Percentiles rank a stretch among this genome's conserved stretches.
phyloP scores from a whole-genome alignment of 1,284 basidiomycete genomes.

The Ceratobasidium sp. region DNA sequence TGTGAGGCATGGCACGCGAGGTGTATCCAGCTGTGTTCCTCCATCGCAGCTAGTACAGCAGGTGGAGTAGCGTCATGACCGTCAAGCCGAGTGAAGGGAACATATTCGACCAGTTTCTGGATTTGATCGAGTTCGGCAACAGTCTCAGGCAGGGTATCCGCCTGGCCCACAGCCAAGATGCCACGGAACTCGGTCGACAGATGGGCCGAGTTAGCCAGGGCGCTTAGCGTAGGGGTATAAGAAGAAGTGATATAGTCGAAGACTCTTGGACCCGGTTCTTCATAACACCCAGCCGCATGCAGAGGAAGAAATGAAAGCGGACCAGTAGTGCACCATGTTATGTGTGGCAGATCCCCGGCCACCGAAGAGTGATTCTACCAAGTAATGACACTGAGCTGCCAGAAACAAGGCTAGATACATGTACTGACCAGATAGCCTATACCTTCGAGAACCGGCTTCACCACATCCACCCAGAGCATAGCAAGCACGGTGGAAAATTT shows the following conservation, averaged over 20 bases:
- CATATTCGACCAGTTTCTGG: not conserved
- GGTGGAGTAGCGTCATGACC: not conserved
- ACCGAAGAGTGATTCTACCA: too few relatives aligned
- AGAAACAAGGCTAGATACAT: not conserved
- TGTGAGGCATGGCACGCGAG: constrained; percentile 29
- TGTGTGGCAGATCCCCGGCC: not conserved
- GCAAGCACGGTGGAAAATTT: not conserved
- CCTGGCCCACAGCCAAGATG: not conserved
- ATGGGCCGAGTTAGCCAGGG: not conserved
- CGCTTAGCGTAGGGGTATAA: not conserved
- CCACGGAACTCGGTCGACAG: not conserved
- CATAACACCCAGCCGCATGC: not conserved
- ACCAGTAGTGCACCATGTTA: not conserved
- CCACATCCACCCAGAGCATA: constrained; percentile 39
- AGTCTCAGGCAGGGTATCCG: not conserved
- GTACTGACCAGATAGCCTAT: constrained; percentile 11
- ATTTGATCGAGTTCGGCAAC: not conserved
- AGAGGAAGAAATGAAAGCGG: not conserved
- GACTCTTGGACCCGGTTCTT: not conserved
- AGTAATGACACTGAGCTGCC: not conserved
- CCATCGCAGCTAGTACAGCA: not conserved
- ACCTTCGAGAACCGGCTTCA: constrained; percentile 30
- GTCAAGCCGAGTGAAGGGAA: not conserved
- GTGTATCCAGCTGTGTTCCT: constrained; percentile 6
- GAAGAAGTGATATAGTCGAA: not conserved